Percentiles rank a stretch among this genome's conserved stretches.
phyloP scores from a whole-genome alignment of 257 asterid genomes.

The Plantago elongata region DNA sequence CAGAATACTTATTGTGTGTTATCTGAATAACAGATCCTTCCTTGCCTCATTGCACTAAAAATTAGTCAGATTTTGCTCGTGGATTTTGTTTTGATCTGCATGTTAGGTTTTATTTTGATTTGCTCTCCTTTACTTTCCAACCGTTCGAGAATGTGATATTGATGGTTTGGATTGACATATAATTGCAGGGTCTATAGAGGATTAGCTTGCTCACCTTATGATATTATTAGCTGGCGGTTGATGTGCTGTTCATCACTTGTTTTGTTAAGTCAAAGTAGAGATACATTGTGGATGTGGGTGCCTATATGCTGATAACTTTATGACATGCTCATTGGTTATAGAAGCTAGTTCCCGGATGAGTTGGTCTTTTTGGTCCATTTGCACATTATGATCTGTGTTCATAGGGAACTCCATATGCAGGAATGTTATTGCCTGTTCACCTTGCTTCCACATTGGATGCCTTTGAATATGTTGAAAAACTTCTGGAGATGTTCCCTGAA shows the following conservation, averaged over 20 bases:
- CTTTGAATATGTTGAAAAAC: conserved; percentile 28
- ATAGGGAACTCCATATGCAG: conserved; percentile 27
- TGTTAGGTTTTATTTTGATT: conserved; percentile 26
- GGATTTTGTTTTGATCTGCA: conserved; percentile 14
- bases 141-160: conserved; percentile 61
- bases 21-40: conserved; percentile 17
- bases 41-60: conserved; percentile 16
- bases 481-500: conserved; percentile 28
- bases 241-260: conserved; percentile 97
- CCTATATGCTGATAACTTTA: conserved; percentile 42
- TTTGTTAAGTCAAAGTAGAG: conserved; percentile 68
- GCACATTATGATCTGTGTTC: conserved; percentile 29
- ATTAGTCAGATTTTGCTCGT: conserved; percentile 11
- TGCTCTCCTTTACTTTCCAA: conserved; percentile 35
- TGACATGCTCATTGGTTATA: conserved; percentile 38
- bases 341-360: conserved; percentile 30
- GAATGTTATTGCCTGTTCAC: conserved; percentile 23
- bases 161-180: conserved; percentile 93
- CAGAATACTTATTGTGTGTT: conserved; percentile 12
- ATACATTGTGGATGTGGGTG: conserved; percentile 31
- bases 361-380: conserved; percentile 16
- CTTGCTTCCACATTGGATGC: conserved; percentile 35
- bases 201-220: conserved; percentile 94
- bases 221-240: conserved; percentile 99
- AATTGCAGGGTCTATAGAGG: conserved; percentile 99